Evolutionary conservation across 2,329 filamentous ascomycete species (phyloP), one percentile per base, ranked within the genome.

Genomic region (Penicillium sp.): DNA sequence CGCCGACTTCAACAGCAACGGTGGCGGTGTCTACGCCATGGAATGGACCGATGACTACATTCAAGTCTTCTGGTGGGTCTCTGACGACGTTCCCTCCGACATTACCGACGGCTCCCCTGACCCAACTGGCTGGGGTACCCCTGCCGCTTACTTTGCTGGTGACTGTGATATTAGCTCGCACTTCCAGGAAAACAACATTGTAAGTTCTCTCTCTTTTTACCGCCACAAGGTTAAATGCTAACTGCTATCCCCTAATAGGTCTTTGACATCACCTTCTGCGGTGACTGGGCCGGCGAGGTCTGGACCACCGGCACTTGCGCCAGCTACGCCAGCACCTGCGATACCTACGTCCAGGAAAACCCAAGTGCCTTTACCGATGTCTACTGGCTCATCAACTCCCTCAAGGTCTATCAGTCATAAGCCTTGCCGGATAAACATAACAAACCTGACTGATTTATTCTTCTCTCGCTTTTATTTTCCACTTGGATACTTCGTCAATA

Each of bases 251-350:
- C 30, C n/a, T 16, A 55, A 14, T 51, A 74, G 71, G 66, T 75
- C 52, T 74, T 87, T 38, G 95, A 89, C 74, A 94, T 86, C 0
- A 89, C 88, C 5, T 90, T 96, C 71, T 97, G 92, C 72, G 92
- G 92, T 20, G 83, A 88, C 67, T 96, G 91, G 91, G 91, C 91
- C 7, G 90, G 90, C 23, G 69, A 76, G 43, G 83, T 86, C 33
- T 96, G 88, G 87, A 65, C 67, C 49, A 66, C 70, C 30, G 79
- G 85, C 59, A 79, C 81, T 45, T 92, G 89, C 71, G 74, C 79
- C 1, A 73, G 80, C 42, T 77, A 83, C 62, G 88, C 84, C 0
- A 60, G 73, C 40, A 86, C 84, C 0, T 96, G 92, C 77, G 68
- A 85, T 26, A 82, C 84, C 23, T 96, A 84, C 69, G 91, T 96